A percentile compares a stretch with the other conserved stretches of the same genome.
These are phyloP conservation scores for Rhizoclosmatium sp. DNA, from an alignment of 192 early-diverging fungal genomes.

Conservation along the genomic window DNA sequence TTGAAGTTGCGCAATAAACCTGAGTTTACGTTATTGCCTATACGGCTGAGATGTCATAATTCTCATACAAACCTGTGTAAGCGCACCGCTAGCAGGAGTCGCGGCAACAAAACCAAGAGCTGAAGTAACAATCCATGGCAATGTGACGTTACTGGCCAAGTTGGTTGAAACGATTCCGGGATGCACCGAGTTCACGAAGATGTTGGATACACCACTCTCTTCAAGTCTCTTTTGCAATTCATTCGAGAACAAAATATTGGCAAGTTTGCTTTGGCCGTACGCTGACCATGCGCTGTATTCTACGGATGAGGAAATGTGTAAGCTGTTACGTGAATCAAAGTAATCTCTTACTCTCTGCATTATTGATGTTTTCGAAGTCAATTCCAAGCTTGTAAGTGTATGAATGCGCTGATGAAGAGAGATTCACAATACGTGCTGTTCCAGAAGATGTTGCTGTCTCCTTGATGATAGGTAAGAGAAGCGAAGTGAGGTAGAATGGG, in stretches of 20 bases:
- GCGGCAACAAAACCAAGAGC: background rate
- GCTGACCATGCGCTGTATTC: slow-evolving; percentile 49
- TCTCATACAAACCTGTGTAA: background rate
- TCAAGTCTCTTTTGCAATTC: slow-evolving; percentile 52
- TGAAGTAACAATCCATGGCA: background rate
- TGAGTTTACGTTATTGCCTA: slow-evolving; percentile 42
- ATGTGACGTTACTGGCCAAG: background rate
- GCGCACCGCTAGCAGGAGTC: background rate
- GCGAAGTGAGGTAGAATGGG: slow-evolving; percentile 45
- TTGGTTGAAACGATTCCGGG: slow-evolving; percentile 45
- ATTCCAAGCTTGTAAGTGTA: slow-evolving; percentile 42
- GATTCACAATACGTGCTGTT: slow-evolving; percentile 51
- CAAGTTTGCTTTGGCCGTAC: slow-evolving; percentile 65
- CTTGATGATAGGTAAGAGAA: slow-evolving; percentile 42
- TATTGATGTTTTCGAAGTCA: slow-evolving; percentile 52
- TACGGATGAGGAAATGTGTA: background rate
- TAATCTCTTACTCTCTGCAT: background rate
- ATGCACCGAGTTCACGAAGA: slow-evolving; percentile 52
- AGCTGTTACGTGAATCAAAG: background rate
- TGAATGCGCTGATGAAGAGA: slow-evolving; percentile 49
- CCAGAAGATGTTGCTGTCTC: slow-evolving; percentile 33
- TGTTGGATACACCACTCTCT: slow-evolving; percentile 25
- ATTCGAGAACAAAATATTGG: slow-evolving; percentile 60
- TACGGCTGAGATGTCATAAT: slow-evolving; percentile 30
- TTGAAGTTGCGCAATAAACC: slow-evolving; percentile 54